Conservation (phyloP, 306 rosid genomes). For the Boehmeria nivea region DNA sequence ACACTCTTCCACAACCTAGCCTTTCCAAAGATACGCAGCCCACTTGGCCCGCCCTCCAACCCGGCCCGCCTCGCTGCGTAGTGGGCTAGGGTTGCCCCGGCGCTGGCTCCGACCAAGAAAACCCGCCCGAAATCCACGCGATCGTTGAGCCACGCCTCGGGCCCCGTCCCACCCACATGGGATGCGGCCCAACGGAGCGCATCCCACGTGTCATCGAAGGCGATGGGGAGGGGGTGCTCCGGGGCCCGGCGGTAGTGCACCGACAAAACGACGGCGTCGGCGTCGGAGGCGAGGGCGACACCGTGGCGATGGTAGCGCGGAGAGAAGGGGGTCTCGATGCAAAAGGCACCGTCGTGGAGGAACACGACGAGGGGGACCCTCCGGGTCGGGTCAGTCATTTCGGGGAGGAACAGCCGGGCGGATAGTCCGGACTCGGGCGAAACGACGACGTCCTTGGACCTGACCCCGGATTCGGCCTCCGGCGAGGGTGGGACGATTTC, state of each 20-base stretch:
- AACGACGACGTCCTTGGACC: slow-evolving; percentile 24
- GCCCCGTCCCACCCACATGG: slow-evolving; percentile 11
- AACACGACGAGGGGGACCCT: slow-evolving; percentile 30
- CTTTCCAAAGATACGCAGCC: slow-evolving; percentile 12
- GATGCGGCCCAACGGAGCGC: slow-evolving; percentile 23
- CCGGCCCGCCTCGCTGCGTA: slow-evolving; percentile 14
- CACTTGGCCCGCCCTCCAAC: slow-evolving; percentile 14
- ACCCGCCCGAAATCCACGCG: slow-evolving; percentile 18
- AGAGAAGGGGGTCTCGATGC: slow-evolving; percentile 21
- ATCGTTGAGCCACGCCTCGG: slow-evolving; percentile 22
- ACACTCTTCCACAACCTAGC: slow-evolving; percentile 21
- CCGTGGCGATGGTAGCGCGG: slow-evolving; percentile 18
- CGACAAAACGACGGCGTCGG: slow-evolving; percentile 23
- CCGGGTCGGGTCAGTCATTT: slow-evolving; percentile 2
- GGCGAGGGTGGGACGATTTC: slow-evolving; percentile 18
- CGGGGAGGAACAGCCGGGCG: slow-evolving; percentile 32
- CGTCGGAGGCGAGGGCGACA: slow-evolving; percentile 10
- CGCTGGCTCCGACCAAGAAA: slow-evolving; percentile 30
- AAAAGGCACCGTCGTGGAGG: slow-evolving; percentile 42
- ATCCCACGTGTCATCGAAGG: slow-evolving; percentile 28
- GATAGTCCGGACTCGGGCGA: slow-evolving; percentile 11
- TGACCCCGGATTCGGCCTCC: slow-evolving; percentile 13
- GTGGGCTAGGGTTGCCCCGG: slow-evolving; percentile 26
- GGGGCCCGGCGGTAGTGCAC: slow-evolving; percentile 29
- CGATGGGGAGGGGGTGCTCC: slow-evolving; percentile 29